Evolutionary conservation across 2,329 filamentous ascomycete species (phyloP), one percentile per base, ranked within the genome.

Genomic region (Chrysosporium queenslandicum): DNA sequence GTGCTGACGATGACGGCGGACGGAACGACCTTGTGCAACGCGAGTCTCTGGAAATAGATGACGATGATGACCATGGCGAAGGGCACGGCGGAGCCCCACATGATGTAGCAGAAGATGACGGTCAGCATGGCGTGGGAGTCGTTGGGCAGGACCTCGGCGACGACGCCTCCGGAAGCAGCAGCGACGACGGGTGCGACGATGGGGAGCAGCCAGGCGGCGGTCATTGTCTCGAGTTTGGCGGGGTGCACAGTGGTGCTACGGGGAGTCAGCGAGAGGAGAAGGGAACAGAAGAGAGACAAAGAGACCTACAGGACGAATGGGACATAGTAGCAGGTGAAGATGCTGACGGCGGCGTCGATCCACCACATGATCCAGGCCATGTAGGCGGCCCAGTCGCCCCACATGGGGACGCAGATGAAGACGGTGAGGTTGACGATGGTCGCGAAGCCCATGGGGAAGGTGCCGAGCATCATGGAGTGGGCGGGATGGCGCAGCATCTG

Each of bases 41-140:
- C 80, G 8, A 87, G 71, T 9, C 83, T 80, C 54, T 83, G 79
- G 61, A 85, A 85, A 66, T 87, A 87, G 34, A 87, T 76, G 9
- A 79, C 79, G 23, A 86, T 68, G 18, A 85, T 76, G 39, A 76
- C 74, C 64, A 82, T 76, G 1, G 82, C 78, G 47, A 87, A 66
- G 0, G 77, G 78, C 1, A 75, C 74, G 3, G 81, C 80, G 53
- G 80, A 78, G 0, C 83, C 83, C 81, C 81, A 86, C 58, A 87
- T 76, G 14, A 86, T 70, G 61, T 86, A 87, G 2, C 75, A 81
- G 14, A 72, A 72, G n/a, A 85, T 68, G 20, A 87, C 60, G 0
- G 83, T 87, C 34, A 75, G 76, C 18, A 84, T 64, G 3, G 79
- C 79, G 57, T 81, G 74, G 16, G 73, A 64, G 0, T 68, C 66